Evolutionary conservation across 805 yeast genomes (phyloP).

Genomic region (Nakazawaea ambrosiae): DNA sequence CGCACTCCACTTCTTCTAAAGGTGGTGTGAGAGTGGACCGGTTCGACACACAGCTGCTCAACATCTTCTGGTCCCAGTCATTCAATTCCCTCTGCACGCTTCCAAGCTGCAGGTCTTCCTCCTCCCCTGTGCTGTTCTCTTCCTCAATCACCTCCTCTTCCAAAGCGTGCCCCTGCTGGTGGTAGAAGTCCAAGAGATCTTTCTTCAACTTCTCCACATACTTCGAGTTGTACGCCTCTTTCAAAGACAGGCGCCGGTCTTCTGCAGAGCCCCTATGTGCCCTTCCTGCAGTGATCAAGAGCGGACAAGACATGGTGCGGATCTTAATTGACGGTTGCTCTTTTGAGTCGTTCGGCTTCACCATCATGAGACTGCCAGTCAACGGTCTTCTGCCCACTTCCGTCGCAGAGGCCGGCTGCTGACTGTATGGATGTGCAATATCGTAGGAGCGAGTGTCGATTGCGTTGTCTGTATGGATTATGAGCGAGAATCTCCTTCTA

Average conservation of each 20-base stretch:
- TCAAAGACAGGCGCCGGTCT: not conserved
- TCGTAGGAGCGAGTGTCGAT: not conserved
- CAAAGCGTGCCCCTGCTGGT: not conserved
- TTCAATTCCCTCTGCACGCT: no score
- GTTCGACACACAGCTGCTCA: slow-evolving; percentile 8
- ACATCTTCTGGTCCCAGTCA: no score
- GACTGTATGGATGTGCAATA: slow-evolving; percentile 2
- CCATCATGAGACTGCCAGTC: slow-evolving; percentile 10
- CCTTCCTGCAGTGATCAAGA: not conserved
- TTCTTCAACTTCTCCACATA: slow-evolving; percentile 6
- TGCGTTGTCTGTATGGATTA: slow-evolving; percentile 3
- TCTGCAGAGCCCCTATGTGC: not conserved
- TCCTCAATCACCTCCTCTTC: slow-evolving; percentile 28
- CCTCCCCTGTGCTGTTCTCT: slow-evolving; percentile 19
- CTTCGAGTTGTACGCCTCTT: slow-evolving; percentile 5
- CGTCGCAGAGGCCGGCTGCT: no score
- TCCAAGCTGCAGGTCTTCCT: no score
- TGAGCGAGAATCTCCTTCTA: slow-evolving; percentile 8
- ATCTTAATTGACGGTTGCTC: slow-evolving; percentile 2
- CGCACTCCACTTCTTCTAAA: slow-evolving; percentile 2
- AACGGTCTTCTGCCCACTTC: slow-evolving; percentile 6
- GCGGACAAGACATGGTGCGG: slow-evolving; percentile 10
- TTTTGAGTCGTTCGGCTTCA: not conserved
- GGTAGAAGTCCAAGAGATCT: slow-evolving; percentile 3
- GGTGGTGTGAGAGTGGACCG: slow-evolving; percentile 1